phyloP scores from a whole-genome alignment of 1,284 basidiomycete species.

The Pseudozyma pruni region DNA sequence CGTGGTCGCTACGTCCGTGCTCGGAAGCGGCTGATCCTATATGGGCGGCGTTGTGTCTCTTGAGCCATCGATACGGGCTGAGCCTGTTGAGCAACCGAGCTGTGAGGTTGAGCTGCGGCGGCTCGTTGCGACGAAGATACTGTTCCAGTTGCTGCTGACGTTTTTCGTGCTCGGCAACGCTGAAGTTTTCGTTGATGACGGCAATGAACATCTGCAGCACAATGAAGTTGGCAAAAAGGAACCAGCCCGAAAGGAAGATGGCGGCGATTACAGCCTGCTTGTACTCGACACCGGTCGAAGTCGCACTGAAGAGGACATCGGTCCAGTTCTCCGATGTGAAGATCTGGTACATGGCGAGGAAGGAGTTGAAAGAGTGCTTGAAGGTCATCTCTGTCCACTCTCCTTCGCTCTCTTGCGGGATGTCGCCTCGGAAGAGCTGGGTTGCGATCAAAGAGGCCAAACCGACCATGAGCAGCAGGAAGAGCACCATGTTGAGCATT shows the following conservation, averaged over 20 bases:
- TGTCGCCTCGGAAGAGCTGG: constrained; percentile 80
- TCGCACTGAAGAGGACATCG: constrained; percentile 78
- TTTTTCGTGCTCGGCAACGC: constrained; percentile 90
- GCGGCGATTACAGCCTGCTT: constrained; percentile 80
- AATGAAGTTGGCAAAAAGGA: constrained; percentile 93
- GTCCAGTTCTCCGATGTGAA: constrained; percentile 98
- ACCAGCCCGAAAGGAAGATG: constrained; percentile 84
- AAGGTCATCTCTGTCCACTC: constrained; percentile 77
- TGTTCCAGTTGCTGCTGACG: constrained; percentile 80
- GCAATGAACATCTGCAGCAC: constrained; percentile 98
- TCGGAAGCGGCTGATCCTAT: constrained; percentile 22
- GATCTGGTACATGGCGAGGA: constrained; percentile 86
- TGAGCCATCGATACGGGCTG: constrained; percentile 89
- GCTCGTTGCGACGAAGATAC: constrained; percentile 70
- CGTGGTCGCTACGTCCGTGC: constrained; percentile 19
- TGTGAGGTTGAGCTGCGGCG: constrained; percentile 54
- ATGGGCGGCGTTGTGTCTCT: constrained; percentile 70
- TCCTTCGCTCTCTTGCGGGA: constrained; percentile 69
- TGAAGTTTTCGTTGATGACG: constrained; percentile 97
- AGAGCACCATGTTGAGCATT: constrained; percentile 91
- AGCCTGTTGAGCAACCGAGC: constrained; percentile 73
- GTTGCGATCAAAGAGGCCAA: constrained; percentile 83
- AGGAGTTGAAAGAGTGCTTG: constrained; percentile 87
- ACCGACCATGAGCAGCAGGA: constrained; percentile 88
- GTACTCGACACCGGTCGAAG: constrained; percentile 75